Evolutionary conservation across 192 early-diverging fungal species (phyloP), one percentile per base, ranked within the genome.

Genomic region (Coemansia reversa): DNA sequence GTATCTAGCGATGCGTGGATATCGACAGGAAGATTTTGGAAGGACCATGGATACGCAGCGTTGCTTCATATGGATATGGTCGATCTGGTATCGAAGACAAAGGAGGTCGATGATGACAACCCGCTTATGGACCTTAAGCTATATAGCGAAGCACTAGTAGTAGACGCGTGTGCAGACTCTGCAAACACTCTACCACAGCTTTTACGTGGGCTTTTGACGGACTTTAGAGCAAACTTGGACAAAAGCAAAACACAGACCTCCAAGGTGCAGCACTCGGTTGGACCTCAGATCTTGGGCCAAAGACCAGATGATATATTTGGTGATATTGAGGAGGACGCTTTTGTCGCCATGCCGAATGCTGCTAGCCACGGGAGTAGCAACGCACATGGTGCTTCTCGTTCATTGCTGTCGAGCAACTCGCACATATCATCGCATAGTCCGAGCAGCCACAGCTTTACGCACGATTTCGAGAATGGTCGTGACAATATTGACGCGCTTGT

Each of bases 41-140:
- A 66, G 55, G 71, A 69, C 55, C 70, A 82, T 28, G 75, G 79
- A 0, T 82, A 74, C 47, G 54, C 68, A 24, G 64, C 72, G 32
- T 62, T 82, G 19, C 53, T 82, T 24, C 79, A 82, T 29, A 76
- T 75, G 74, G 79, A 74, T 25, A 72, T 82, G 71, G 62, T 82
- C 6, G 79, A 82, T 45, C 30, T 82, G 16, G 61, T 67, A 4
- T 76, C 74, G 9, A 69, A 52, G 28, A 60, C 71, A 3, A 73
- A 62, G 25, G 74, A 82, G 42, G 70, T 58, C 51, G 74, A 82
- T 22, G 65, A 73, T 23, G 79, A 74, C 1, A 45, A 45, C 28
- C 79, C 74, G 32, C 54, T 76, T 24, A 33, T 76, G 11, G 74
- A 82, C 42, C 50, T 82, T 4, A 66, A 63, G 58, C 51, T 82